phyloP scores from a whole-genome alignment of 345 rosid genomes.

The Eucalyptus dawsonii region DNA sequence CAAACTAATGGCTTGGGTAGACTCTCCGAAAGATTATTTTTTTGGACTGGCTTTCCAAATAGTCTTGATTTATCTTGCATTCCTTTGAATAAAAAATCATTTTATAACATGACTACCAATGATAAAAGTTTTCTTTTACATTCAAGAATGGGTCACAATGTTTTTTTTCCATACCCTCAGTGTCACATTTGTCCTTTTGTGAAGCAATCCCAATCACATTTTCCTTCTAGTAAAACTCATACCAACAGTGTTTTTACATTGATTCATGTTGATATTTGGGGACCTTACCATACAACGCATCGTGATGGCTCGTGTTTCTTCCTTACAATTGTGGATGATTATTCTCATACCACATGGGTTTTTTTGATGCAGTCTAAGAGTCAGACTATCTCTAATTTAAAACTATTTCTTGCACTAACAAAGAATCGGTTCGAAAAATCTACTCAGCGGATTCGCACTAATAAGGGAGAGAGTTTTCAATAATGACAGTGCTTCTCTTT shows the following conservation, averaged over 20 bases:
- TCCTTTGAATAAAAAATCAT: background rate
- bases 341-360: background rate
- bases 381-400: too few species aligned
- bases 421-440: background rate
- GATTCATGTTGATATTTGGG: background rate
- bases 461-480: background rate
- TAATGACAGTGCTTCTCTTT: background rate
- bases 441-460: fast-evolving
- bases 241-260: background rate
- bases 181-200: background rate
- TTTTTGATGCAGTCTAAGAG: too few species aligned
- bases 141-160: background rate
- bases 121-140: background rate
- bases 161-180: background rate
- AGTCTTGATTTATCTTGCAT: too few species aligned
- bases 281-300: background rate
- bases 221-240: too few species aligned
- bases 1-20: too few species aligned
- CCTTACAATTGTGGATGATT: too few species aligned
- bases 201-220: background rate
- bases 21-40: too few species aligned
- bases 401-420: too few species aligned
- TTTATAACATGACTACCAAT: background rate
- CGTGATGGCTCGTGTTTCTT: background rate
- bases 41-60: too few species aligned